Conservation (phyloP, 1,284 basidiomycete genomes). For the Pisolithus thermaeus region DNA sequence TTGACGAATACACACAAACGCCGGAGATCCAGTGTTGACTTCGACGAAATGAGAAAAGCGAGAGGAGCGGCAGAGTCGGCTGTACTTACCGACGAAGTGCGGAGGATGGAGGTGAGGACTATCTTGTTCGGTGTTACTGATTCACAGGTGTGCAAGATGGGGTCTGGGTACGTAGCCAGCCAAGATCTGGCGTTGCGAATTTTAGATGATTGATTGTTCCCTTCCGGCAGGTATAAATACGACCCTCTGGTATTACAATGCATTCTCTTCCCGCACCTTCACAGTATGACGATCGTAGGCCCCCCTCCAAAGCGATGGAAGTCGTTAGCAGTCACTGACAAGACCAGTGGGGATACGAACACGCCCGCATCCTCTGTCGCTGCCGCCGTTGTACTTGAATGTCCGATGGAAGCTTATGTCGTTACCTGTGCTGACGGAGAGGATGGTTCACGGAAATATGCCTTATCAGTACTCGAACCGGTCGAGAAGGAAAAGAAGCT, state of each 20-base stretch:
- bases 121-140: constrained; percentile 40
- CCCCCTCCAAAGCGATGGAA: constrained; percentile 24
- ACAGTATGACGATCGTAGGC: constrained; percentile 5
- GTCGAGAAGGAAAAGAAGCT: constrained; percentile 1
- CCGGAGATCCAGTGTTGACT: constrained; percentile 17
- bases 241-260: constrained; percentile 41
- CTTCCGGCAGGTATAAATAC: constrained; percentile 49
- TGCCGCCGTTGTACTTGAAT: constrained; percentile 22
- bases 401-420: constrained; percentile 17
- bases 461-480: constrained; percentile 15
- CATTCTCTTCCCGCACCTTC: constrained; percentile 38
- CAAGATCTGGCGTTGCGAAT: not conserved
- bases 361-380: constrained; percentile 3
- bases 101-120: constrained; percentile 37
- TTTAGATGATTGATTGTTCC: not conserved
- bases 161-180: constrained; percentile 37
- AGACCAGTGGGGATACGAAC: constrained; percentile 9
- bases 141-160: constrained; percentile 33
- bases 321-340: constrained; percentile 8
- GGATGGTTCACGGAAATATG: constrained; percentile 10
- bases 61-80: constrained; percentile 12
- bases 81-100: constrained; percentile 27
- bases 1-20: constrained; percentile 28
- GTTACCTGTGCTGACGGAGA: constrained; percentile 10
- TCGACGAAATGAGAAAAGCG: constrained; percentile 20